Percentiles rank a stretch among this genome's conserved stretches.
phyloP scores from a whole-genome alignment of 148 eudicot species.

The Silene latifolia region DNA sequence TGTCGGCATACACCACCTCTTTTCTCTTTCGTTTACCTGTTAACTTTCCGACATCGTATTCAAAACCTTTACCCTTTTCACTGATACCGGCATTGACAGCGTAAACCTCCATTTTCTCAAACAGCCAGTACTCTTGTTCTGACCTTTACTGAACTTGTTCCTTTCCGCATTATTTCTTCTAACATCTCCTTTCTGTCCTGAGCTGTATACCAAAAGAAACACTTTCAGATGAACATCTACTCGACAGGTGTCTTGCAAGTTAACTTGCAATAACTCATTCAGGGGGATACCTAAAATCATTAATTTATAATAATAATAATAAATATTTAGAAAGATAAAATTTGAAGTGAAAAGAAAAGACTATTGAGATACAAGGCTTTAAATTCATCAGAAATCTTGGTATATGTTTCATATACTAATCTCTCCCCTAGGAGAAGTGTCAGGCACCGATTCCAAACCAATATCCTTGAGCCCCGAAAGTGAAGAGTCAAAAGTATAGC shows the following conservation, averaged over 20 bases:
- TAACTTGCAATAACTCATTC: not conserved
- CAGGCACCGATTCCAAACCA: no score
- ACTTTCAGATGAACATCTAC: not conserved
- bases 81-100: constrained; percentile 49
- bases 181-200: constrained; percentile 92
- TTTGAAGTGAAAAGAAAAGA: no score
- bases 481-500: no score
- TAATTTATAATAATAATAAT: no score
- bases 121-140: constrained; percentile 93
- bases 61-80: constrained; percentile 68
- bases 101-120: constrained; percentile 98
- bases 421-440: no score
- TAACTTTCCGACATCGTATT: constrained; percentile 52
- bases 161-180: constrained; percentile 95
- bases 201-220: constrained; percentile 54
- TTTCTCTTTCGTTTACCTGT: constrained; percentile 83
- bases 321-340: no score
- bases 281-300: no score
- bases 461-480: no score
- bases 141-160: constrained; percentile 89
- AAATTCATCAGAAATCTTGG: no score
- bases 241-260: not conserved
- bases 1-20: constrained; percentile 77
- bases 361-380: no score
- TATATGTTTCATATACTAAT: no score